These are phyloP conservation scores for Cadophora malorum DNA, from an alignment of 2,329 filamentous ascomycete species.

Conservation along the genomic window DNA sequence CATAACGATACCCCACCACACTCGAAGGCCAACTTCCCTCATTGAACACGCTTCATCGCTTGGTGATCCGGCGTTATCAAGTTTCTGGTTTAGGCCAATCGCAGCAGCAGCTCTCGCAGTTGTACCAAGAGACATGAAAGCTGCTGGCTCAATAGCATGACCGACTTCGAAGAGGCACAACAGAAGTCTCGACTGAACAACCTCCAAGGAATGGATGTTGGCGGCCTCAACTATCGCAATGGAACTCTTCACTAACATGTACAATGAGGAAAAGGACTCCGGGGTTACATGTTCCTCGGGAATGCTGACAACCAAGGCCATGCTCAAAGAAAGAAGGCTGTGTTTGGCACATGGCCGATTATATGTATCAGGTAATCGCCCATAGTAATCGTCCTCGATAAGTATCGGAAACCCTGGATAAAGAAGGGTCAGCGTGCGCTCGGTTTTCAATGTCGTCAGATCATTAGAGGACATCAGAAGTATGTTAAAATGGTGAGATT, in stretches of 20 bases:
- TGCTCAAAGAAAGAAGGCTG: conserved; percentile 29
- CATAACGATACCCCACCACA: conserved; percentile 37
- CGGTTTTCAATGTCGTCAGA: background rate
- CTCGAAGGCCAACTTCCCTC: conserved; percentile 25
- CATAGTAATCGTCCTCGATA: conserved; percentile 27
- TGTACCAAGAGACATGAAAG: conserved; percentile 33
- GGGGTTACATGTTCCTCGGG: conserved; percentile 21
- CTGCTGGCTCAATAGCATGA: conserved; percentile 31
- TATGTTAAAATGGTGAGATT: too few relatives aligned
- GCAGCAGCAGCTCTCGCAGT: conserved; percentile 31
- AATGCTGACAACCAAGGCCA: conserved; percentile 28
- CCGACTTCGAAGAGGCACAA: conserved; percentile 34
- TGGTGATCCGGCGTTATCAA: background rate
- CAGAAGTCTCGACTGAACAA: conserved; percentile 32
- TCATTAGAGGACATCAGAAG: background rate
- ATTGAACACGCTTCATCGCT: background rate
- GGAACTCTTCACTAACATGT: conserved; percentile 31
- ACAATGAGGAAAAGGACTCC: conserved; percentile 23
- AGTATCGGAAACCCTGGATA: conserved; percentile 31
- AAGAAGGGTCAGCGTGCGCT: background rate
- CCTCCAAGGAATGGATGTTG: conserved; percentile 29
- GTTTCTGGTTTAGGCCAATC: conserved; percentile 30
- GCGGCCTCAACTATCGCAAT: conserved; percentile 33
- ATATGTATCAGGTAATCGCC: conserved; percentile 22
- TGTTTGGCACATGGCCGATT: conserved; percentile 26